Evolutionary conservation across 345 rosid species (phyloP).

Genomic region (Eucalyptus urophylla): DNA sequence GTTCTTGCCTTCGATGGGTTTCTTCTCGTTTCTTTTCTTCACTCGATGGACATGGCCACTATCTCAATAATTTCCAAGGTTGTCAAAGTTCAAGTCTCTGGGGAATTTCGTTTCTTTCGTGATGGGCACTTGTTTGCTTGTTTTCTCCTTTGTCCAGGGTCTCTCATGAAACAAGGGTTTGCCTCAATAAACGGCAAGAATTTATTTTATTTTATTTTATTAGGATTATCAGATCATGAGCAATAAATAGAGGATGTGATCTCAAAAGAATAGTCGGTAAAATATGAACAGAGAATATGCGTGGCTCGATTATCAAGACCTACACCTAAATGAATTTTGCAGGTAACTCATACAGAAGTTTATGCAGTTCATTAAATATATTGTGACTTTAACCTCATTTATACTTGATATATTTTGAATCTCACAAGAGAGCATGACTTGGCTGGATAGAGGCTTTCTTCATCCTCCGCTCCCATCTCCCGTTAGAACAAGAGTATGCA

Average conservation of each 20-base stretch:
- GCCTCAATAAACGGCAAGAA: neutral
- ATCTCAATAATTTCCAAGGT: neutral
- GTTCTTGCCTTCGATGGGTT: neutral
- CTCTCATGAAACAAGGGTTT: neutral
- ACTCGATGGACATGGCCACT: neutral
- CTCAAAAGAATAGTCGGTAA: neutral
- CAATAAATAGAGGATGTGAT: rapidly evolving
- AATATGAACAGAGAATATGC: neutral
- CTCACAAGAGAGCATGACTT: neutral
- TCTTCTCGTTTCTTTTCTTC: too few relatives aligned
- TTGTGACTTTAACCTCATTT: neutral
- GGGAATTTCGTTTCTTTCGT: neutral
- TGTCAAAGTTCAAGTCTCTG: neutral
- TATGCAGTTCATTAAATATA: neutral
- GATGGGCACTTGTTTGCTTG: neutral
- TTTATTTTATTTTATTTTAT: too few relatives aligned
- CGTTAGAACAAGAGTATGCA: neutral
- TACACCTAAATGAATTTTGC: neutral
- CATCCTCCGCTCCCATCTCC: neutral
- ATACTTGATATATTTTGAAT: neutral
- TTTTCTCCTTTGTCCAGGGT: neutral
- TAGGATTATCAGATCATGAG: neutral
- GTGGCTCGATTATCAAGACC: neutral
- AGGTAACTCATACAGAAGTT: neutral
- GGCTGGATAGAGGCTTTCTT: neutral